Base-by-base conservation (phyloP, 108 stramenopile species). In the Cylindrotheca closterium region DNA sequence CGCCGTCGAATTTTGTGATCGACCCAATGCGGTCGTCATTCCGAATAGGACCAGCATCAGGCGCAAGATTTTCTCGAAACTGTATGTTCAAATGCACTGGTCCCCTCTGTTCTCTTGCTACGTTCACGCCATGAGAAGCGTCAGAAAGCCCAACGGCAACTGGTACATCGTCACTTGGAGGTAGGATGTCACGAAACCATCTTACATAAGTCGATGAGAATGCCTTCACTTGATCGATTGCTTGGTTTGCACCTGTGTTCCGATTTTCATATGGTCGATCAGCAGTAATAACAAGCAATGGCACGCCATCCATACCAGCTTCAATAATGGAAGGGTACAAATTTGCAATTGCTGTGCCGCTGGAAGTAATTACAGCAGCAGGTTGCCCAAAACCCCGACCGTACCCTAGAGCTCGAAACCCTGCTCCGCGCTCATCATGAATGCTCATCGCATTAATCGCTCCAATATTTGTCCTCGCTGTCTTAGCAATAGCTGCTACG, bases 341-440 rank as follows among this genome's bases (percentile, higher is more conserved):
- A 65, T 97, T 97, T 3, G 91, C 92, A 3, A 92, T 91, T 12
- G 96, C 95, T 25, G 96, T 97, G 21, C 96, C 96, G 62, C 91
- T 93, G 10, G 85, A 94, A 25, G 92, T 94, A 3, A 97, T 69
- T 31, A 97, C 91, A 49, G 81, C 94, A 10, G 92, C 94, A 27
- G 92, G 90, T 31, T 85, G 67, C 26, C 86, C 82, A 47, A 70
- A 59, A 2, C 81, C 80, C 27, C 87, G 74, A 15, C 83, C 94
- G 57, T 88, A 91, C 8, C 96, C 96, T 31, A 96, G 46, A 1
- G 93, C 93, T 66, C 89, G 87, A 71, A 97, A 97, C 10, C 73
- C 96, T 34, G 96, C 96, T 19, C 91, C 88, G 42, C 96, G 79
- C 83, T 97, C 96, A 75, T 97, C 96, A 75, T 95, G 93, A 58